These are phyloP conservation scores for Xylaria sp. DNA, from an alignment of 2,329 filamentous ascomycete species.

Conservation along the genomic window DNA sequence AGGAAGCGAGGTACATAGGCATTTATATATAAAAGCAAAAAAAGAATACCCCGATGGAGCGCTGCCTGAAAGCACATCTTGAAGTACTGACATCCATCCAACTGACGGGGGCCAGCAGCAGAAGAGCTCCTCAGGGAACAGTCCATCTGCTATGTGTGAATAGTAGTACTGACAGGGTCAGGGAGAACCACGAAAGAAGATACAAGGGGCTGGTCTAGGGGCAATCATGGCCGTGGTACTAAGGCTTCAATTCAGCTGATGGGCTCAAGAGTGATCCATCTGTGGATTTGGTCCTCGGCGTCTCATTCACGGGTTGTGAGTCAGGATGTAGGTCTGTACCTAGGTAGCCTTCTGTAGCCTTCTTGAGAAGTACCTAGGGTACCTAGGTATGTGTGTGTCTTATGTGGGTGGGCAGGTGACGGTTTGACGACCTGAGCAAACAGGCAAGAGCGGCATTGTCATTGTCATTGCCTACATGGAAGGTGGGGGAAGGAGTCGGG, in stretches of 20 bases:
- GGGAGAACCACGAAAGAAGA: not conserved
- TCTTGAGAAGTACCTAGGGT: too few relatives aligned
- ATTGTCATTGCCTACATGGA: too few relatives aligned
- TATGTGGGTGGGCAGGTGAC: too few relatives aligned
- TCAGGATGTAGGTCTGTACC: not conserved
- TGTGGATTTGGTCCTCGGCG: not conserved
- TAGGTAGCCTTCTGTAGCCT: too few relatives aligned
- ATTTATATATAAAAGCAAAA: not conserved
- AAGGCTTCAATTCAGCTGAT: not conserved
- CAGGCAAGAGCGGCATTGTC: too few relatives aligned
- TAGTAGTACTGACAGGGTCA: not conserved
- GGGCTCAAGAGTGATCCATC: not conserved
- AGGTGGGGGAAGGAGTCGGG: too few relatives aligned
- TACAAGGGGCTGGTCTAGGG: too few relatives aligned
- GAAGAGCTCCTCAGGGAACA: not conserved
- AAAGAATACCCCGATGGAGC: slow-evolving; percentile 7
- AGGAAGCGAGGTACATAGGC: not conserved
- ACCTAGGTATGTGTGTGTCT: too few relatives aligned
- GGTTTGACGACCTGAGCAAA: too few relatives aligned
- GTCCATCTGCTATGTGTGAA: not conserved
- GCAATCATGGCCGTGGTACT: not conserved
- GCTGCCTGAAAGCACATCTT: not conserved
- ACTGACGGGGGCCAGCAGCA: too few relatives aligned
- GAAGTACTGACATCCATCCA: too few relatives aligned
- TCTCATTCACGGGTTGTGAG: not conserved